phyloP scores from a whole-genome alignment of 805 yeast genomes.

The Kodamaea kakaduensis region DNA sequence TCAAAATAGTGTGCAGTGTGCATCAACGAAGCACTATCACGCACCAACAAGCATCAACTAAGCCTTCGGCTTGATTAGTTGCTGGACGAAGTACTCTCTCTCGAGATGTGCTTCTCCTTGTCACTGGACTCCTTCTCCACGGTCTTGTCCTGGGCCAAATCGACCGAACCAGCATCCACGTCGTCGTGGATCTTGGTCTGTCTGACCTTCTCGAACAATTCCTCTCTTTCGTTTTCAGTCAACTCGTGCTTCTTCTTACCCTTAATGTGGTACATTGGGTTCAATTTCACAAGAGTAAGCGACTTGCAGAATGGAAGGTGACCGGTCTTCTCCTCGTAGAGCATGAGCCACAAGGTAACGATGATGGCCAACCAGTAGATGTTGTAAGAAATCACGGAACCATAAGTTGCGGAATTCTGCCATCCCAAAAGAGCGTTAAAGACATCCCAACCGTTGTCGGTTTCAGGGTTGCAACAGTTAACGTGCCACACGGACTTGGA shows the following conservation, averaged over 20 bases:
- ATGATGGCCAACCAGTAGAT: slow-evolving; percentile 23
- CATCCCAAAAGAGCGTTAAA: slow-evolving; percentile 26
- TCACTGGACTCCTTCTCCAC: neutral
- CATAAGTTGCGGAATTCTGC: slow-evolving; percentile 27
- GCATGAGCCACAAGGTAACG: slow-evolving; percentile 16
- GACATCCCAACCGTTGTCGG: slow-evolving; percentile 25
- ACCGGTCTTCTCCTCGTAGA: slow-evolving; percentile 23
- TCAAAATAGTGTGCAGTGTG: no score
- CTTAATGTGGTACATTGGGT: slow-evolving; percentile 72
- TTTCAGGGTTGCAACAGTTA: slow-evolving; percentile 25
- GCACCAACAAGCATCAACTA: no score
- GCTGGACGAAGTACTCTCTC: no score
- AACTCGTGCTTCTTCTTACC: slow-evolving; percentile 60
- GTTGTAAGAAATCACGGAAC: slow-evolving; percentile 24
- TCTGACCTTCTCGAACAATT: slow-evolving; percentile 41
- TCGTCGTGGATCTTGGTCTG: slow-evolving; percentile 16
- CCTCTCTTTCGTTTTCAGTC: slow-evolving; percentile 48
- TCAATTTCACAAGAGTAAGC: slow-evolving; percentile 41
- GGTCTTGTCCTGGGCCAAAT: neutral
- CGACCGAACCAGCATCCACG: slow-evolving; percentile 14
- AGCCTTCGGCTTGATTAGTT: no score
- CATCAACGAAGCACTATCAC: no score
- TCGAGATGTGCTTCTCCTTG: no score
- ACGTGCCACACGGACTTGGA: slow-evolving; percentile 24
- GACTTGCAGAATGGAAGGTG: slow-evolving; percentile 22